Percentiles rank a stretch among this genome's conserved stretches.
Evolutionary conservation across 805 yeast species (phyloP).

Genomic region (Ogataea polymorpha): DNA sequence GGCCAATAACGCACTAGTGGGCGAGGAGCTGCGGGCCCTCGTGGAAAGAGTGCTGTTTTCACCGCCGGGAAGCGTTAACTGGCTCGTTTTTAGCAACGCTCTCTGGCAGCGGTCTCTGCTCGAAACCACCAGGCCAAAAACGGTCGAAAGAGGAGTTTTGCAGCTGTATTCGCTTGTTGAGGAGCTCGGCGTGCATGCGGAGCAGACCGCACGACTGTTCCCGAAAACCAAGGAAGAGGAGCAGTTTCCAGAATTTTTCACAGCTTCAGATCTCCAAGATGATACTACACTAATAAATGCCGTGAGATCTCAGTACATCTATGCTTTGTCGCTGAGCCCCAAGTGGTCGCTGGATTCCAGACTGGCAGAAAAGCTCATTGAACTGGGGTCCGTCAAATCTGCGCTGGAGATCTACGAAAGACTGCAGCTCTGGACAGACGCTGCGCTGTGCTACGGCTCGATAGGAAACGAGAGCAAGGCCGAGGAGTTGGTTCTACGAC

Average conservation of each 20-base stretch:
- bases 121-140: conserved; percentile 76
- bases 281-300: conserved; percentile 40
- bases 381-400: conserved; percentile 77
- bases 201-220: conserved; percentile 50
- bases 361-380: conserved; percentile 82
- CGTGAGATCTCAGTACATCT: conserved; percentile 62
- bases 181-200: conserved; percentile 68
- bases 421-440: conserved; percentile 70
- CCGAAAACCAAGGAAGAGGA: conserved; percentile 38
- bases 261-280: conserved; percentile 20
- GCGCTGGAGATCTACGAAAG: conserved; percentile 89
- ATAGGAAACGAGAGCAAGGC: conserved; percentile 74
- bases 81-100: conserved; percentile 77
- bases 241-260: conserved; percentile 22
- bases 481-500: conserved; percentile 48
- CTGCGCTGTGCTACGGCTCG: conserved; percentile 87
- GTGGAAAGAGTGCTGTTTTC: conserved; percentile 67
- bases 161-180: conserved; percentile 92
- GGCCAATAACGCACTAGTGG: conserved; percentile 62
- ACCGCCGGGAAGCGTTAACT: conserved; percentile 49
- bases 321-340: conserved; percentile 73
- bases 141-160: conserved; percentile 89
- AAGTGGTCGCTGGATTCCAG: conserved; percentile 80
- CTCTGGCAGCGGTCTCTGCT: conserved; percentile 87
- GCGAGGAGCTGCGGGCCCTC: conserved; percentile 79